These are phyloP conservation scores for Peltaster fructicola DNA, from an alignment of 2,329 filamentous ascomycete species.

Conservation along the genomic window DNA sequence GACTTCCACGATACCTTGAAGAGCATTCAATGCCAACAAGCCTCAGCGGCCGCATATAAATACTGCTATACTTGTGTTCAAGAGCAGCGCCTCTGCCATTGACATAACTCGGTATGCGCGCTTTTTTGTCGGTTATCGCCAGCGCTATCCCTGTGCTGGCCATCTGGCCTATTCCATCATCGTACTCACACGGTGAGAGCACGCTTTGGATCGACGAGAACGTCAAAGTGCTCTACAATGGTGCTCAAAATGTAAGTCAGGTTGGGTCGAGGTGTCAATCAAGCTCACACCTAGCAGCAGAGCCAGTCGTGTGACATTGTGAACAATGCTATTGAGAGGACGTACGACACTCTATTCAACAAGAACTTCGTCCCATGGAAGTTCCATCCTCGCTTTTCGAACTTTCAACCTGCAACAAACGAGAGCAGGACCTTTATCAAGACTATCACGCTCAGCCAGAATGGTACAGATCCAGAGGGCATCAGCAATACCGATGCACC, in stretches of 20 bases:
- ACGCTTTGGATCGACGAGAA: slow-evolving; percentile 23
- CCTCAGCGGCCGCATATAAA: too few species aligned
- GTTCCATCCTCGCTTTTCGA: slow-evolving; percentile 44
- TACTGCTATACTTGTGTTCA: too few species aligned
- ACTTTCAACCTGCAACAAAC: slow-evolving; percentile 43
- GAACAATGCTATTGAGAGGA: slow-evolving; percentile 32
- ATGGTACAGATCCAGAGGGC: slow-evolving; percentile 31
- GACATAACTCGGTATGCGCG: too few species aligned
- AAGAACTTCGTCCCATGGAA: slow-evolving; percentile 63
- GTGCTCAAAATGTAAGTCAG: too few species aligned
- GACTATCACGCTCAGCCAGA: slow-evolving; percentile 46
- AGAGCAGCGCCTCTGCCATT: too few species aligned
- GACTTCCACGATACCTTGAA: too few species aligned
- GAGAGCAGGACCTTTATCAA: slow-evolving; percentile 32
- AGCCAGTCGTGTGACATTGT: slow-evolving; percentile 29
- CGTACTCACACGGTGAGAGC: slow-evolving; percentile 20
- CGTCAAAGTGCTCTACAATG: slow-evolving; percentile 22
- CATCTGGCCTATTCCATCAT: slow-evolving; percentile 26
- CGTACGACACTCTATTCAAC: slow-evolving; percentile 46
- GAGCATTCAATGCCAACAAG: too few species aligned
- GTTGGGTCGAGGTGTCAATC: slow-evolving; percentile 4
- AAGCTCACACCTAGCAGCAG: slow-evolving; percentile 1
- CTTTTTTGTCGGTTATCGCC: too few species aligned
- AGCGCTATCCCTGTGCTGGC: slow-evolving; percentile 14
- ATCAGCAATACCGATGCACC: slow-evolving; percentile 44